phyloP scores from a whole-genome alignment of 1,139 yeast species.

The Meyerozyma carpophila region DNA sequence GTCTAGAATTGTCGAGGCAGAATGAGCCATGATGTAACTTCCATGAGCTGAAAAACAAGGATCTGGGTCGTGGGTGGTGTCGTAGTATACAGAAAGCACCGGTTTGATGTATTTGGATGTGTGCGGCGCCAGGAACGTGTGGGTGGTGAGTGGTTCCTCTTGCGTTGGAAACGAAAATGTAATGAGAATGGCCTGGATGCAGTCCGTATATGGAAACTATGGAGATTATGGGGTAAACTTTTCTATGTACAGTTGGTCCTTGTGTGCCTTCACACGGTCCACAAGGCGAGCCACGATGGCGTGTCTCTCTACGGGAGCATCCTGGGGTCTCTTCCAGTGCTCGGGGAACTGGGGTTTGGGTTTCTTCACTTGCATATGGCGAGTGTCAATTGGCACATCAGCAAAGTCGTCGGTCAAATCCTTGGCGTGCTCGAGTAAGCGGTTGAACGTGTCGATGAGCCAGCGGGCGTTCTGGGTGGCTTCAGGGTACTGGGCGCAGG shows the following conservation, averaged over 20 bases:
- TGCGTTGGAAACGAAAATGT: not conserved
- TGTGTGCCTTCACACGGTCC: constrained; percentile 25
- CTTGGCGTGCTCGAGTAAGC: constrained; percentile 61
- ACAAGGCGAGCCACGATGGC: constrained; percentile 29
- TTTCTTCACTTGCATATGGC: constrained; percentile 43
- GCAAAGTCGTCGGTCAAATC: constrained; percentile 56
- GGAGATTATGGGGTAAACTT: constrained; percentile 19
- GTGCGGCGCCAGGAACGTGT: not conserved
- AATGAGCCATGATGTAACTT: constrained; percentile 10
- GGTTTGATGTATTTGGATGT: not conserved
- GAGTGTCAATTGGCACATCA: constrained; percentile 77
- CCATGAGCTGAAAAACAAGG: constrained; percentile 1
- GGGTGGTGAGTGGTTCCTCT: not conserved
- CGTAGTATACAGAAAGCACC: not conserved
- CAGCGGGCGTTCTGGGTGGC: constrained; percentile 83
- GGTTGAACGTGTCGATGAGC: constrained; percentile 58
- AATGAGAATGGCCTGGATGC: not conserved
- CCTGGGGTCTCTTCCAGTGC: constrained; percentile 78
- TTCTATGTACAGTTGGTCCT: constrained; percentile 28
- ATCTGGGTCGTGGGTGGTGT: not conserved
- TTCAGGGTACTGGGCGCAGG: constrained; percentile 59
- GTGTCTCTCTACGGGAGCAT: constrained; percentile 45
- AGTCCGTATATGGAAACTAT: constrained; percentile 1
- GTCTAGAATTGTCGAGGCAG: constrained; percentile 41
- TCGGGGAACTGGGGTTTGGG: constrained; percentile 56